phyloP scores from a whole-genome alignment of 306 rosid genomes.

The Oemleria cerasiformis region DNA sequence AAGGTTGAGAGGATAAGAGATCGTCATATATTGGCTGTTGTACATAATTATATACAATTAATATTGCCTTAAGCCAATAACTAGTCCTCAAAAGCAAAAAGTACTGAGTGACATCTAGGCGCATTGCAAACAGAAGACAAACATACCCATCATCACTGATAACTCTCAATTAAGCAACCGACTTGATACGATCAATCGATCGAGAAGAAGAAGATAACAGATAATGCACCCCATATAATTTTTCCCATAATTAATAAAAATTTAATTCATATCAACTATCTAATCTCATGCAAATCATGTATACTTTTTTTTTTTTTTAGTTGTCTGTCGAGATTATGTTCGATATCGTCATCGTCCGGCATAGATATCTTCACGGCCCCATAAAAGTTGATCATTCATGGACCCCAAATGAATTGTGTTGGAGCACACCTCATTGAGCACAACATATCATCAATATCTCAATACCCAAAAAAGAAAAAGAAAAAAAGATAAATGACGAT shows the following conservation, averaged over 20 bases:
- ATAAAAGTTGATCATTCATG: neutral
- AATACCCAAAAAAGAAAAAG: neutral
- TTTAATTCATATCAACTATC: neutral
- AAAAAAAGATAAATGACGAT: neutral
- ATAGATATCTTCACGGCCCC: slow-evolving; percentile 10
- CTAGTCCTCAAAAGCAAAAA: neutral
- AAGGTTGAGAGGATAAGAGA: slow-evolving; percentile 9
- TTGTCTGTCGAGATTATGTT: neutral
- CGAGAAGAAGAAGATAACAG: neutral
- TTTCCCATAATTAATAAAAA: neutral
- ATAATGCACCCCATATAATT: slow-evolving; percentile 3
- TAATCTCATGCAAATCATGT: slow-evolving; percentile 3
- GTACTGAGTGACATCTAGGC: neutral
- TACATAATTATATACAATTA: neutral
- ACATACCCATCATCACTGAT: neutral
- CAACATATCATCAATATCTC: neutral
- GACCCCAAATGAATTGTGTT: slow-evolving; percentile 2
- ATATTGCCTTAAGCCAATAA: slow-evolving; percentile 7
- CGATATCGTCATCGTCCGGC: neutral
- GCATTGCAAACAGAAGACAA: slow-evolving; percentile 10
- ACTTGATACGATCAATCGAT: neutral
- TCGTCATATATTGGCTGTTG: neutral
- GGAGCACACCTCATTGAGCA: slow-evolving; percentile 17
- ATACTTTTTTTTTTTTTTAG: neutral
- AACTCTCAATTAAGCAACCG: slow-evolving; percentile 15